phyloP scores from a whole-genome alignment of 1,284 basidiomycete genomes.

The Malassezia sp. region DNA sequence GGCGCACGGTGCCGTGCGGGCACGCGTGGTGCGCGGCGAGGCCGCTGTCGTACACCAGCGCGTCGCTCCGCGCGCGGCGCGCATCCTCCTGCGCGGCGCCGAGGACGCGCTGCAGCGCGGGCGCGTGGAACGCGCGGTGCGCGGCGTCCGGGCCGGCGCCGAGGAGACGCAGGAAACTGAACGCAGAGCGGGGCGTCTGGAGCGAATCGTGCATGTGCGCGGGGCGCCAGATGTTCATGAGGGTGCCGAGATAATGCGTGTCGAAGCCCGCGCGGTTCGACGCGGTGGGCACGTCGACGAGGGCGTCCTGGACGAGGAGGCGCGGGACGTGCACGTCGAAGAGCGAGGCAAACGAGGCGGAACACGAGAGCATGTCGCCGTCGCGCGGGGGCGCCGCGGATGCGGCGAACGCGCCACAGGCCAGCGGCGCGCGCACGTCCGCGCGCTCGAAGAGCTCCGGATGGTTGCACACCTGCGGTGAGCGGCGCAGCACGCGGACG shows the following conservation, averaged over 20 bases:
- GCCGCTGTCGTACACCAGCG: conserved; percentile 52
- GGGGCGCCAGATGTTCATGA: conserved; percentile 84
- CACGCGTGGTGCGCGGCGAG: conserved; percentile 52
- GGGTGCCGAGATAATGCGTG: conserved; percentile 57
- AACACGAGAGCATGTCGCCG: conserved; percentile 67
- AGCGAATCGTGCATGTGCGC: conserved; percentile 68
- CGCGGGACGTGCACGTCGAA: conserved; percentile 69
- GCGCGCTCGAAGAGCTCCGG: conserved; percentile 96
- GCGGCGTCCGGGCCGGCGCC: conserved; percentile 58
- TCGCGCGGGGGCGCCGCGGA: conserved; percentile 73
- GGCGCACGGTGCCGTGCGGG: conserved; percentile 47
- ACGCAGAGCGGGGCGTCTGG: conserved; percentile 53
- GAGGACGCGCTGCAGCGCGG: conserved; percentile 52
- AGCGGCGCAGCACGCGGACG: no score
- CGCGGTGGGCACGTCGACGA: conserved; percentile 60
- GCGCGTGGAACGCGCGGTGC: conserved; percentile 54
- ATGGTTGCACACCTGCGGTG: conserved; percentile 98
- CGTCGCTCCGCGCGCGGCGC: conserved; percentile 22
- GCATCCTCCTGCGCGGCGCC: conserved; percentile 47
- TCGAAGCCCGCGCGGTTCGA: conserved; percentile 54
- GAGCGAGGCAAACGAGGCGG: conserved; percentile 72
- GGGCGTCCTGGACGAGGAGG: conserved; percentile 66
- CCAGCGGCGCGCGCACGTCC: conserved; percentile 83
- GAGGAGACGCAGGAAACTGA: conserved; percentile 66
- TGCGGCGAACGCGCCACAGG: conserved; percentile 71